Base-by-base conservation (phyloP, 768 basidiomycete species). In the Sporobolomyces pararoseus region DNA sequence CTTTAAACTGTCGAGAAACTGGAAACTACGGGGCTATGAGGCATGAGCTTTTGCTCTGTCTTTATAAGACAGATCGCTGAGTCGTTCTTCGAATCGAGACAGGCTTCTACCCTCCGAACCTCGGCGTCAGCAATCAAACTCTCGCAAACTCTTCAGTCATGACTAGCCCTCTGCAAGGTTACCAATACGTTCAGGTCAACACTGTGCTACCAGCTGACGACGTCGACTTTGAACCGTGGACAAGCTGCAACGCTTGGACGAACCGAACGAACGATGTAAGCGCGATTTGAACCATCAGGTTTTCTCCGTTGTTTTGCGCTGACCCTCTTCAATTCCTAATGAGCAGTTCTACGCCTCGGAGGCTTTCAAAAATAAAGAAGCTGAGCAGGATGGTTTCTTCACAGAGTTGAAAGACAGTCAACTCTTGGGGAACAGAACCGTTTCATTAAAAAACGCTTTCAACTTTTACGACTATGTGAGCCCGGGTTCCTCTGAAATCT, bases 171-270 rank as follows among this genome's bases (percentile, higher is more conserved):
- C 78, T 89, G 2, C 79, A 78, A 23, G 89, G 89, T 12, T 90
- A 89, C 77, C 88, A 89, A 79, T 92, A 91, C 73, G 84, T 93
- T 60, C 90, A 53, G 19, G 84, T 87, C 85, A 68, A 57, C 81
- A 79, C 32, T 4, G 68, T 42, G 16, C 14, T 60, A n/a, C 35
- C 51, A 3, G 17, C 10, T 0, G 66, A 67, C 54, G 69, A 71
- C 37, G 63, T 71, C 34, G 65, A 70, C n/a, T 65, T 74, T 23
- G 73, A 74, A 32, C 50, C 63, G 1, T 74, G 63, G 63, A 65
- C 66, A 1, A 68, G 57, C 44, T 74, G 73, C 63, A 29, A 46
- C 0, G 57, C 44, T 0, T 74, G 73, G 73, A 65, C 86, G 71
- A 83, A 84, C 66, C 88, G 89, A 79, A 82, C 86, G 67, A 80